Evolutionary conservation across 139 green algal genomes (phyloP).

Genomic region (Ettlia oleoabundans): DNA sequence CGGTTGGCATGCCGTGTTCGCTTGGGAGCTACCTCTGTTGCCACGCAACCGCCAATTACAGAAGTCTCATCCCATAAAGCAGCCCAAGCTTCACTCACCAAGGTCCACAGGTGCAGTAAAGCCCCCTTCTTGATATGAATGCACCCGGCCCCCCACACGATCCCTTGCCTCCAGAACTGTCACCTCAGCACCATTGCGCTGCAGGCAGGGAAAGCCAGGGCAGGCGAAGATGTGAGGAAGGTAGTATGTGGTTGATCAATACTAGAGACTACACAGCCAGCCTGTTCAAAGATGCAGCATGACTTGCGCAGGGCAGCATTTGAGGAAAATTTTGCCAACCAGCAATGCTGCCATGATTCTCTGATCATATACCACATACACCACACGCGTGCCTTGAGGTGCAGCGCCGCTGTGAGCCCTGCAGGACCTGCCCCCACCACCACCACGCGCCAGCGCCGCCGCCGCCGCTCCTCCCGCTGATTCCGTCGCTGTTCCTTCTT

Average conservation of each 20-base stretch:
- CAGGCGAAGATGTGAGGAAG: background rate
- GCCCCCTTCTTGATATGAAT: constrained; percentile 52
- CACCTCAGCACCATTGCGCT: constrained; percentile 66
- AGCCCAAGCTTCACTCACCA: background rate
- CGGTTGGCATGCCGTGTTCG: no score
- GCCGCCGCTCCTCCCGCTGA: constrained; percentile 24
- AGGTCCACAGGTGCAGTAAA: constrained; percentile 84
- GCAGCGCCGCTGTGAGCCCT: constrained; percentile 76
- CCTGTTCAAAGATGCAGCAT: no score
- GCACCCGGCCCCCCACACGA: constrained; percentile 82
- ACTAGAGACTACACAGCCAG: background rate
- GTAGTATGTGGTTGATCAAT: background rate
- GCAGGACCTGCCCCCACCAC: constrained; percentile 85
- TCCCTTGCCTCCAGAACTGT: constrained; percentile 86
- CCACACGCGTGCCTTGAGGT: constrained; percentile 61
- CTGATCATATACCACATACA: background rate
- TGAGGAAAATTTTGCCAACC: no score
- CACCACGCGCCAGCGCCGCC: constrained; percentile 54
- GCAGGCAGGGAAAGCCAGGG: constrained; percentile 7
- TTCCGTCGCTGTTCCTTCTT: constrained; percentile 27
- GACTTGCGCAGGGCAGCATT: no score
- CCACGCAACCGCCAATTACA: no score
- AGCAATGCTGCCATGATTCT: no score
- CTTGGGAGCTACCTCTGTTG: no score
- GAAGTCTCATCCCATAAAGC: background rate